A percentile compares a stretch with the other conserved stretches of the same genome.
These are phyloP conservation scores for Arthrobotrys sinensis DNA, from an alignment of 2,329 filamentous ascomycete species.

Conservation along the genomic window DNA sequence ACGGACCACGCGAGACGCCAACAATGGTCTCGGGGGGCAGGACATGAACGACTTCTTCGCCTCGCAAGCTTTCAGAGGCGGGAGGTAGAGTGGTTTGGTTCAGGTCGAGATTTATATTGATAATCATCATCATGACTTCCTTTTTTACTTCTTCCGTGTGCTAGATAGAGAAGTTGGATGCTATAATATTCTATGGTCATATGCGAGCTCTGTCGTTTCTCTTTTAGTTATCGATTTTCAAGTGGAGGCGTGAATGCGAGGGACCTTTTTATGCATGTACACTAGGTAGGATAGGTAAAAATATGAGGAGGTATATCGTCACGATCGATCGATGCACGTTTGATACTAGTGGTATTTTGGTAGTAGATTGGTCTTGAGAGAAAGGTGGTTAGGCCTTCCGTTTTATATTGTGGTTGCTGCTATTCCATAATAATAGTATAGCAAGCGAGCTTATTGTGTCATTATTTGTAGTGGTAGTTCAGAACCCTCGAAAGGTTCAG, in stretches of 20 bases:
- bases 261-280: conserved; percentile 24
- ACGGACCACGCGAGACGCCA: conserved; percentile 42
- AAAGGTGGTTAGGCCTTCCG: conserved; percentile 3
- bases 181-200: conserved; percentile 22
- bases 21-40: conserved; percentile 58
- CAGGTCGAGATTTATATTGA: not conserved
- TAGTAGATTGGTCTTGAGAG: not conserved
- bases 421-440: conserved; percentile 16
- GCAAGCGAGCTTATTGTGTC: conserved; percentile 10
- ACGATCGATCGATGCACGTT: not conserved
- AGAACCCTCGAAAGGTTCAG: not conserved
- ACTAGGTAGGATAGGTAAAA: conserved; percentile 51
- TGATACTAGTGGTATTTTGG: not conserved
- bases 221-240: conserved; percentile 7
- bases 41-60: conserved; percentile 60
- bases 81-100: conserved; percentile 24
- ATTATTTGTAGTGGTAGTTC: conserved; percentile 11
- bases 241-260: conserved; percentile 26
- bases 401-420: conserved; percentile 10
- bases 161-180: conserved; percentile 27
- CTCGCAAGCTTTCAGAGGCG: conserved; percentile 53
- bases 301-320: conserved; percentile 1
- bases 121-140: not conserved
- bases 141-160: conserved; percentile 6
- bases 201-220: conserved; percentile 13